Evolutionary conservation across 2,329 filamentous ascomycete genomes (phyloP).

Genomic region (Pseudopithomyces chartarum): DNA sequence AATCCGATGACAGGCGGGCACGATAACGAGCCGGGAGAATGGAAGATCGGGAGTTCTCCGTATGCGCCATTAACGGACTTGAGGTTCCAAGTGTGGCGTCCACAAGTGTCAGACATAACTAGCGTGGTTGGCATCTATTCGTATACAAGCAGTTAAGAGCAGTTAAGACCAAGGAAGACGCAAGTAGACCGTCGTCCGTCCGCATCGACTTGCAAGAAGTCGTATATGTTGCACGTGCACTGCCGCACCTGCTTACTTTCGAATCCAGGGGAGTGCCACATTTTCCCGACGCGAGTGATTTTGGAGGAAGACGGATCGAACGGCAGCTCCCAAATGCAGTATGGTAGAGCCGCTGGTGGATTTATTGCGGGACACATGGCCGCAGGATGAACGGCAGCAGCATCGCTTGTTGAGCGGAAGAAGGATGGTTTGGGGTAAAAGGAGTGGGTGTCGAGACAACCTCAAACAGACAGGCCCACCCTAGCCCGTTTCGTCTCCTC

Average conservation of each 20-base stretch:
- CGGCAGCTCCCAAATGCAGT: slow-evolving; percentile 29
- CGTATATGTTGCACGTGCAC: slow-evolving; percentile 22
- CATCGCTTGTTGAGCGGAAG: slow-evolving; percentile 22
- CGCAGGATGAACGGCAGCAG: slow-evolving; percentile 27
- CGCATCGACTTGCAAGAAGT: neutral
- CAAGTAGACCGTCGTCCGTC: slow-evolving; percentile 23
- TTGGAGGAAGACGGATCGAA: slow-evolving; percentile 30
- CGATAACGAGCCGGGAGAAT: neutral
- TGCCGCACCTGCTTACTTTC: slow-evolving; percentile 28
- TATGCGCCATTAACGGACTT: slow-evolving; percentile 58
- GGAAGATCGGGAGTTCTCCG: slow-evolving; percentile 3
- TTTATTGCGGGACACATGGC: slow-evolving; percentile 23
- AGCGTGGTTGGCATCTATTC: slow-evolving; percentile 7
- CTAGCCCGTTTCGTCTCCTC: slow-evolving; percentile 30
- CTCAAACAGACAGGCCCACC: slow-evolving; percentile 24
- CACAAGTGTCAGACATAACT: slow-evolving; percentile 12
- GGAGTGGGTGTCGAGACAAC: slow-evolving; percentile 20
- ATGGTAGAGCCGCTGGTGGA: slow-evolving; percentile 15
- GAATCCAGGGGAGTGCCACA: slow-evolving; percentile 22
- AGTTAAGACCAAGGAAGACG: slow-evolving; percentile 7
- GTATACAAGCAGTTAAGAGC: slow-evolving; percentile 5
- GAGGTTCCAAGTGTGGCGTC: slow-evolving; percentile 68
- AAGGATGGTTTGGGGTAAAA: slow-evolving; percentile 19
- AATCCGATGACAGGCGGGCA: neutral
- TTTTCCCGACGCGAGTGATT: slow-evolving; percentile 39